phyloP scores from a whole-genome alignment of 805 yeast genomes.

The Candida suzukii region DNA sequence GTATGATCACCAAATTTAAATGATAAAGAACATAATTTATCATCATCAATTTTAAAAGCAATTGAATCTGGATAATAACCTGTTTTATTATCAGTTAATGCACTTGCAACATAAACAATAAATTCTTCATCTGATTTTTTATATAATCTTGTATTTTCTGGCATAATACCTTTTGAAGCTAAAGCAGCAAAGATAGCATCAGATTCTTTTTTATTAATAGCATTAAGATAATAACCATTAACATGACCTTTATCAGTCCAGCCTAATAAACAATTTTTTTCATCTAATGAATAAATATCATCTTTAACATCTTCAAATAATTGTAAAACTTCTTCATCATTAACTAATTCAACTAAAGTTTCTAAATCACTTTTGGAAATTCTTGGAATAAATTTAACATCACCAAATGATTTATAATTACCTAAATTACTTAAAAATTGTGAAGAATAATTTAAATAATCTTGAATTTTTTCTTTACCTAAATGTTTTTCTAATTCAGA shows the following conservation, averaged over 20 bases:
- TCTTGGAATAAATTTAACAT: constrained; percentile 75
- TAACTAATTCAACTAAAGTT: constrained; percentile 35
- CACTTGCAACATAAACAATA: constrained; percentile 64
- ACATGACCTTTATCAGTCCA: constrained; percentile 73
- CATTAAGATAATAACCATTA: constrained; percentile 62
- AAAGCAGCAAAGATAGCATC: constrained; percentile 61
- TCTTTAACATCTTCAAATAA: constrained; percentile 36
- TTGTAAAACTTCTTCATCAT: constrained; percentile 24
- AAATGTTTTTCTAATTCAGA: constrained; percentile 26
- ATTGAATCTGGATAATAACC: constrained; percentile 49
- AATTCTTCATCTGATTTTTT: constrained; percentile 44
- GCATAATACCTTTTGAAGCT: constrained; percentile 57
- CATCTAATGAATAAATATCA: constrained; percentile 43
- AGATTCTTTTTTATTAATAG: constrained; percentile 52
- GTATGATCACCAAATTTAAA: constrained; percentile 77
- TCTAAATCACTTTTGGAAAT: constrained; percentile 42
- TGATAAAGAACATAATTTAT: constrained; percentile 31
- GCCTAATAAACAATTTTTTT: constrained; percentile 55
- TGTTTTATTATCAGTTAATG: constrained; percentile 39
- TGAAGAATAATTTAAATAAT: constrained; percentile 66
- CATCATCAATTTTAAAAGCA: constrained; percentile 35
- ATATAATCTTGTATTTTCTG: constrained; percentile 73
- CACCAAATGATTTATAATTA: constrained; percentile 84
- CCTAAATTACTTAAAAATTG: constrained; percentile 72
- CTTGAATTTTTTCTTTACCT: constrained; percentile 29